phyloP scores from a whole-genome alignment of 1,284 basidiomycete species.

The Thelephora terrestris region DNA sequence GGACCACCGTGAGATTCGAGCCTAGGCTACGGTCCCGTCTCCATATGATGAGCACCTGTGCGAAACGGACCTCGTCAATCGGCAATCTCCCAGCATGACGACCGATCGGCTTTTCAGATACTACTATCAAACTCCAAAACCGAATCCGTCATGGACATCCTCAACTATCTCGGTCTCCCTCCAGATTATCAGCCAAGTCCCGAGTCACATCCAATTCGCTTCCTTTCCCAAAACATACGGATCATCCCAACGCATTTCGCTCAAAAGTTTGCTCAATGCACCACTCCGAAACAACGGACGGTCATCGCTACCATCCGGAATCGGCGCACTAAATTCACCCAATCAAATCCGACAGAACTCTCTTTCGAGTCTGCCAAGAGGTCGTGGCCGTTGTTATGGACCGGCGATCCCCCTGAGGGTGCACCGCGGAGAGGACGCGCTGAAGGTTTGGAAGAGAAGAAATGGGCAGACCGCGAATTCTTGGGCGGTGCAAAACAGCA shows the following conservation, averaged over 20 bases:
- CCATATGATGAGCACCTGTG: no score
- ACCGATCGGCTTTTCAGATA: no score
- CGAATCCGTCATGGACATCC: slow-evolving; percentile 19
- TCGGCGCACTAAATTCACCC: slow-evolving; percentile 50
- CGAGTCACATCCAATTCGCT: slow-evolving; percentile 44
- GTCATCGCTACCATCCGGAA: slow-evolving; percentile 55
- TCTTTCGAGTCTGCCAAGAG: slow-evolving; percentile 37
- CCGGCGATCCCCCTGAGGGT: slow-evolving; percentile 26
- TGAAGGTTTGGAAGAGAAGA: slow-evolving; percentile 52
- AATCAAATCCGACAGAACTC: slow-evolving; percentile 43
- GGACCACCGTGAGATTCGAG: no score
- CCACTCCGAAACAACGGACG: slow-evolving; percentile 58
- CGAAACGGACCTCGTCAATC: no score
- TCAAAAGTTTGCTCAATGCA: slow-evolving; percentile 45
- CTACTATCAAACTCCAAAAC: no score
- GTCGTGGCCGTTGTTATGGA: slow-evolving; percentile 59
- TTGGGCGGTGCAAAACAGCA: slow-evolving; percentile 46
- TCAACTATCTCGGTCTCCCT: slow-evolving; percentile 56
- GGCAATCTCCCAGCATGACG: no score
- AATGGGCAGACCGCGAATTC: slow-evolving; percentile 57
- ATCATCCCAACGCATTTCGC: slow-evolving; percentile 61
- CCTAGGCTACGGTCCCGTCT: no score
- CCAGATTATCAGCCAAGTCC: slow-evolving; percentile 50
- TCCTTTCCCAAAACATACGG: slow-evolving; percentile 47
- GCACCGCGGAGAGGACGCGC: slow-evolving; percentile 33